These are phyloP conservation scores for Primulina tabacum DNA, from an alignment of 257 asterid genomes.

Conservation along the genomic window DNA sequence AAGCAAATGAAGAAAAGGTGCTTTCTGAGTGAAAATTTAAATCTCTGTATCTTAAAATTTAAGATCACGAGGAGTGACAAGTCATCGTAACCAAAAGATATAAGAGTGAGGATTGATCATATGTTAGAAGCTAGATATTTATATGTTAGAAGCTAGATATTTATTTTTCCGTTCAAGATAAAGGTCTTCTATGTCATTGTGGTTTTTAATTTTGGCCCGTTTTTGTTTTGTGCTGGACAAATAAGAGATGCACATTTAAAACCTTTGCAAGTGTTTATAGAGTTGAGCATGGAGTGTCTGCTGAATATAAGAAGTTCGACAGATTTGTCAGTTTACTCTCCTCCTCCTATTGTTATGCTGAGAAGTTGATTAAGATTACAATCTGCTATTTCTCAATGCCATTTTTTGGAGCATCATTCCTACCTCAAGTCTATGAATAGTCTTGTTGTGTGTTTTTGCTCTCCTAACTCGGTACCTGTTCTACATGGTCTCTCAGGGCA, in stretches of 20 bases:
- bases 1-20: too few species aligned
- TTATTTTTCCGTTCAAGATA: slow-evolving; percentile 7
- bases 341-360: slow-evolving; percentile 8
- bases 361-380: slow-evolving; percentile 17
- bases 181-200: neutral
- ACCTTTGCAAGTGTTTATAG: neutral
- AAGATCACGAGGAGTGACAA: slow-evolving; percentile 2
- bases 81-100: slow-evolving; percentile 1
- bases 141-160: neutral
- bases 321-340: neutral
- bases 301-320: slow-evolving; percentile 3
- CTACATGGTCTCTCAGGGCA: slow-evolving; percentile 1
- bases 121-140: neutral
- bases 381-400: slow-evolving; percentile 18
- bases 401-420: slow-evolving; percentile 8
- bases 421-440: neutral
- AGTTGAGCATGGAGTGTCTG: slow-evolving; percentile 4
- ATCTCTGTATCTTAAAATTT: neutral
- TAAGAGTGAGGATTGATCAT: slow-evolving; percentile 6
- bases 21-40: neutral
- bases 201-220: neutral
- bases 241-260: neutral
- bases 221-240: neutral
- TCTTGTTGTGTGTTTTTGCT: neutral
- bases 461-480: slow-evolving; percentile 2